Base-by-base conservation (phyloP, 2,329 filamentous ascomycete genomes). In the Aspergillus neotritici region DNA sequence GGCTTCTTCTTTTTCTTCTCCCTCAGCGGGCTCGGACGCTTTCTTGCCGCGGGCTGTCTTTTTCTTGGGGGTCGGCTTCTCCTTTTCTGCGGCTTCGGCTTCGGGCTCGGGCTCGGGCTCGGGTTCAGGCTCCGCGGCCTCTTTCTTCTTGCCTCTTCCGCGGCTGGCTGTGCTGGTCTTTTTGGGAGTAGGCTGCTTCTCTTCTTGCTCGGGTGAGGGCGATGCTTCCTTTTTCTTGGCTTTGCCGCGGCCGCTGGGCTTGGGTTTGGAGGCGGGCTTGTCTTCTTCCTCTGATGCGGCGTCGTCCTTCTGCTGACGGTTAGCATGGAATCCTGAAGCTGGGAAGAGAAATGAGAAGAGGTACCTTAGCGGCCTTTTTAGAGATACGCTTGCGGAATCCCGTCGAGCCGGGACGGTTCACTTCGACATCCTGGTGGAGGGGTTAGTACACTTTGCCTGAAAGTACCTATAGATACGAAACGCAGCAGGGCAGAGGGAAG, bases 381-480 rank as follows among this genome's bases (percentile, higher is more conserved):
- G 61, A 52, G 21, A 49, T 62, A 13, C 62, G 62, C 34, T 59
- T 57, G 30, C 79, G 80, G 58, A 85, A 86, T 16, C 84, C 83
- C 46, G 70, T 76, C 55, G 75, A 72, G 12, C 85, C 85, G 3
- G 79, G 82, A 14, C 77, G 74, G 61, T 93, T 94, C 68, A 80
- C 78, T 58, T 86, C 84, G 3, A 79, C 71, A 52, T 94, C 87
- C 86, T 93, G 53, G 53, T 4, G 21, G 6, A 39, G 39, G 30
- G 17, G 44, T 57, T 25, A 39, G 47, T 30, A 49, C 7, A 28
- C 10, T 4, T 29, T 21, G 5, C 31, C 16, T 16, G 12, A 14
- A 14, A 16, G 14, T 17, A 14, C 21, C 9, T 28, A 16, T 34
- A 41, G 17, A n/a, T 28, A 12, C 32, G 9, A 13, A 5, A 16